Evolutionary conservation across 306 rosid species (phyloP).

Genomic region (Lablab purpureus): DNA sequence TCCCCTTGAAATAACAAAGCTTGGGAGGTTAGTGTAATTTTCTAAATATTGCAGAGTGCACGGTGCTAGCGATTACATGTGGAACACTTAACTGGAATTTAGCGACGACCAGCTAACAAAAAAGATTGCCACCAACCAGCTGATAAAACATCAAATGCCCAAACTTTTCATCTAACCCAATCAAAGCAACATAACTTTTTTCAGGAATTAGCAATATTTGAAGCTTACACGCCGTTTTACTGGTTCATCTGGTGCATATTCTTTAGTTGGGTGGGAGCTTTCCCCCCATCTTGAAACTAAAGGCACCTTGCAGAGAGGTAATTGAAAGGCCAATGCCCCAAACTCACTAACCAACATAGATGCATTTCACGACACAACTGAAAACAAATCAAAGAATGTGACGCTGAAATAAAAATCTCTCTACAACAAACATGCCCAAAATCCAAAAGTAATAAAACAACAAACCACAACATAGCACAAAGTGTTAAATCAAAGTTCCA

Average conservation of each 20-base stretch:
- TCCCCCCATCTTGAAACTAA: neutral
- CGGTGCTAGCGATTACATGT: neutral
- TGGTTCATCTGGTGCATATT: too few relatives aligned
- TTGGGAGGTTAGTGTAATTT: too few relatives aligned
- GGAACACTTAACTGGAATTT: neutral
- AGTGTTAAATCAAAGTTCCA: constrained; percentile 9
- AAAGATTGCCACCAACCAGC: neutral
- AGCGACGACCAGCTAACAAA: too few relatives aligned
- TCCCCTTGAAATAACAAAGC: too few relatives aligned
- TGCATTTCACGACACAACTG: constrained; percentile 11
- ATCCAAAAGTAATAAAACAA: constrained; percentile 12
- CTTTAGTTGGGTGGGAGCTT: too few relatives aligned
- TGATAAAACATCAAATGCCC: neutral
- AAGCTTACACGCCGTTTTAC: too few relatives aligned
- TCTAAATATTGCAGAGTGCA: too few relatives aligned
- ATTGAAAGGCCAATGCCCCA: neutral
- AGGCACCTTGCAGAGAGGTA: neutral
- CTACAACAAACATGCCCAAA: neutral
- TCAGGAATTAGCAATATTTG: neutral
- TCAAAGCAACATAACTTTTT: neutral
- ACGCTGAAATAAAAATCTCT: constrained; percentile 23
- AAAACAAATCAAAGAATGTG: constrained; percentile 12
- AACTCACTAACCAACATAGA: neutral
- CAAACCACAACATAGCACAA: neutral
- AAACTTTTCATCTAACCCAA: constrained; percentile 13